Base-by-base conservation (phyloP, 306 rosid species). In the Parietaria judaica region DNA sequence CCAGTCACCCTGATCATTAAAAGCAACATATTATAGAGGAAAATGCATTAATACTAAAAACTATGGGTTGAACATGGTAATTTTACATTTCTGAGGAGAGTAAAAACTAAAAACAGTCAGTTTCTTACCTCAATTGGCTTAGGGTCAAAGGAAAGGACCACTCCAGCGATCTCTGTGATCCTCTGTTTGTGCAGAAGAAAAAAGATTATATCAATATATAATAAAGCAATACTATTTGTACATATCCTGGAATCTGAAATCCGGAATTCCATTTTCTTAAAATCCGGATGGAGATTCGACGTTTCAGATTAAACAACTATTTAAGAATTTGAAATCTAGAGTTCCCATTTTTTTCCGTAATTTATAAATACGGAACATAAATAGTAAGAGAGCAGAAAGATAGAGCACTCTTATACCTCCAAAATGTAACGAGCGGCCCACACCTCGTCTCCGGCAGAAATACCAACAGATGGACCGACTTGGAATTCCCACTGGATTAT, bases 401-500 rank as follows among this genome's bases (percentile, higher is more conserved):
- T 11, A 62, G 14, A 11, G 4, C 54, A 11, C 46, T 65, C 14
- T 36, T 51, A 52, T 51, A 88, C 94, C 95, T 87, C 98, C 72
- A 91, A 72, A 67, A 91, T 80, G 78, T 78, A 91, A 63, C 97
- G 96, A 71, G 97, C 86, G 51, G 67, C 79, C 97, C 96, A 91
- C 60, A 91, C 4, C 61, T 91, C 94, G 39, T 91, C 97, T 56
- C 78, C 96, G 12, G 96, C 83, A 36, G 96, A 81, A 39, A 91
- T 83, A 23, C 97, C 97, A 14, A 83, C 84, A 0, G 87, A 39
- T 5, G 97, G 97, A 66, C 97, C 97, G 72, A 91, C 97, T 91
- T 91, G 97, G 60, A 81, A 91, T 54, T 91, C 97, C 97, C 97
- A 91, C 92, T 92, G 12, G 14, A 68, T 48, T 51, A 38, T 13